phyloP scores from a whole-genome alignment of 2,329 filamentous ascomycete genomes.

The Cercospora sp. region DNA sequence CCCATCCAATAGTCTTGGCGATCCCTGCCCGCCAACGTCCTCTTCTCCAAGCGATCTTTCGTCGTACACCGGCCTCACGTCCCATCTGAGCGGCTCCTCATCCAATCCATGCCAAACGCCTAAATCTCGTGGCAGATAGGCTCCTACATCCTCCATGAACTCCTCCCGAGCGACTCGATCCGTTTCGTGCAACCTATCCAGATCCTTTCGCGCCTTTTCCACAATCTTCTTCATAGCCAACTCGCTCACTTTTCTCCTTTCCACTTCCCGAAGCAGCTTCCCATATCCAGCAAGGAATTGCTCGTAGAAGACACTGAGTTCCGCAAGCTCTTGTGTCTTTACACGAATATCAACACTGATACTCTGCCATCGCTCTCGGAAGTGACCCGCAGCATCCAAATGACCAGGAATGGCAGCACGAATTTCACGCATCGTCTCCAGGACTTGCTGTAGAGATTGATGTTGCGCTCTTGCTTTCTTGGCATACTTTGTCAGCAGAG shows the following conservation, averaged over 20 bases:
- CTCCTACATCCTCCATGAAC: slow-evolving; percentile 80
- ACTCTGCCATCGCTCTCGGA: slow-evolving; percentile 66
- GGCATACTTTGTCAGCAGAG: slow-evolving; percentile 63
- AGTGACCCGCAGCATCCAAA: slow-evolving; percentile 64
- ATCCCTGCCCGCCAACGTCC: neutral
- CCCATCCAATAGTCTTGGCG: slow-evolving; percentile 17
- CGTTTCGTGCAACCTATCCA: slow-evolving; percentile 67
- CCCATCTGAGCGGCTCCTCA: slow-evolving; percentile 29
- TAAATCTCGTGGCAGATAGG: slow-evolving; percentile 66
- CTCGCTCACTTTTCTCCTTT: slow-evolving; percentile 70
- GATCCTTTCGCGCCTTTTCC: slow-evolving; percentile 71
- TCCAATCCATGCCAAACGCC: slow-evolving; percentile 31
- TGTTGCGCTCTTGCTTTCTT: slow-evolving; percentile 58
- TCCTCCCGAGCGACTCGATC: slow-evolving; percentile 72
- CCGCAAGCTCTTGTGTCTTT: slow-evolving; percentile 73
- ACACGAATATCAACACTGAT: slow-evolving; percentile 69
- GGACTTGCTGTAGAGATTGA: slow-evolving; percentile 60
- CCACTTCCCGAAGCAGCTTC: slow-evolving; percentile 78
- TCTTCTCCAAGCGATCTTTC: slow-evolving; percentile 6
- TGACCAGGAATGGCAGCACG: slow-evolving; percentile 65
- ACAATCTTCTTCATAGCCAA: slow-evolving; percentile 72
- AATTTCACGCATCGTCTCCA: slow-evolving; percentile 66
- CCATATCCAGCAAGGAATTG: slow-evolving; percentile 84
- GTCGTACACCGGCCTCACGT: slow-evolving; percentile 23
- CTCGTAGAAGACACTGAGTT: slow-evolving; percentile 79